Evolutionary conservation across 805 yeast species (phyloP), one percentile per base, ranked within the genome.

Genomic region (Starmerella roubikii): DNA sequence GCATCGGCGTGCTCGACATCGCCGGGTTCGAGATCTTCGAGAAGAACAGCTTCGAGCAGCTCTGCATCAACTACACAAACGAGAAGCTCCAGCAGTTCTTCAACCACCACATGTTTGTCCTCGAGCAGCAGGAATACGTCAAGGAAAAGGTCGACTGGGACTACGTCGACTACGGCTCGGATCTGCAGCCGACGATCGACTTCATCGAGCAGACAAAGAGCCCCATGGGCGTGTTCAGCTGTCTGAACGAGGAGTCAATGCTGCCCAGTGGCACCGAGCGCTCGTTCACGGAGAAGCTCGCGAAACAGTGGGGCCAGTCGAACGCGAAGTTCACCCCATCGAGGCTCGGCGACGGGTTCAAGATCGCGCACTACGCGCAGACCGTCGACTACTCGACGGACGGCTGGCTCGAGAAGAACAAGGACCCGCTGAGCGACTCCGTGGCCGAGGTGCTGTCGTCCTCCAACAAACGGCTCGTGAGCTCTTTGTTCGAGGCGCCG

Each of bases 1-100:
- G 56, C 15, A 82, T 91, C 53, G 98, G 98, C 48, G 93, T 91
- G 42, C 66, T 91, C 54, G 98, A 91, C 70, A 91, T 91, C 48
- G 93, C 93, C 48, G 98, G 98, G 3, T 91, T 91, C 61, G 98
- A 91, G 59, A 91, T 91, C 53, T 91, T 91, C 55, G 93, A 88
- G 41, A 82, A 78, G 50, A 91, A 91, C 64, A 83, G 94, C 2
- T 91, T 91, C 57, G 98, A 91, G 59, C 98, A 91, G 61, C 69
- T 91, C 46, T 91, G 98, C 66, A 91, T 91, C 63, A 91, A 91
- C 58, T 83, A 83, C 51, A 95, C 93, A 44, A 88, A 88, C 60
- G 98, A 91, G 60, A 88, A 86, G 61, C 68, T 91, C 46, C 98
- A 91, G 64, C 98, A 91, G 60, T 91, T 88, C 57, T 91, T 91